phyloP scores from a whole-genome alignment of 2,329 filamentous ascomycete genomes.

The Cordyceps javanica region DNA sequence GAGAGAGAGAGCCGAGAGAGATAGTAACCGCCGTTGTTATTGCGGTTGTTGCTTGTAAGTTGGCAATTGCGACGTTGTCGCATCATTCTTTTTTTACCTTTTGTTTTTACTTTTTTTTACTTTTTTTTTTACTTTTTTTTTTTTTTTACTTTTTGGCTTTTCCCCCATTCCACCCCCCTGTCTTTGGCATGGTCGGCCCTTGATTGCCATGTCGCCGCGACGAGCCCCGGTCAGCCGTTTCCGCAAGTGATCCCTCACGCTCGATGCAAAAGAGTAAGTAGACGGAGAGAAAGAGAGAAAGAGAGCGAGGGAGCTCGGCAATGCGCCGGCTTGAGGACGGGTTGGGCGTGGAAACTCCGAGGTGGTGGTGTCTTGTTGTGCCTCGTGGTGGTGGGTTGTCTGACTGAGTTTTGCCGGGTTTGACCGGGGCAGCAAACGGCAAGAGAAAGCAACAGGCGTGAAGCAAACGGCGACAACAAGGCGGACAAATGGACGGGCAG shows the following conservation, averaged over 20 bases:
- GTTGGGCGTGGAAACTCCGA: conserved; percentile 7
- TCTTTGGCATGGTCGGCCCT: not conserved
- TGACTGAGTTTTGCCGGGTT: no score
- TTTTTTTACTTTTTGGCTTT: not conserved
- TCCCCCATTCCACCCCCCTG: not conserved
- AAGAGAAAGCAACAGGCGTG: no score
- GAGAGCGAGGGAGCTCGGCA: conserved; percentile 7
- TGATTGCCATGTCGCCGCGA: not conserved
- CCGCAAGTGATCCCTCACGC: not conserved
- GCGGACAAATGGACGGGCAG: no score
- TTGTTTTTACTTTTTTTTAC: not conserved
- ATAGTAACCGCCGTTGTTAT: no score
- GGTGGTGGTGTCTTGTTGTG: no score
- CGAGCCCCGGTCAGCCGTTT: not conserved
- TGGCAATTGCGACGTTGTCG: not conserved
- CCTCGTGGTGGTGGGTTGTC: no score
- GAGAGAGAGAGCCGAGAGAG: not conserved
- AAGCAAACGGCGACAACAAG: no score
- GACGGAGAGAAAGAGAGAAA: no score
- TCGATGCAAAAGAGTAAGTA: no score
- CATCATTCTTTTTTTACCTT: not conserved
- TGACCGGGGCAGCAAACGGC: no score
- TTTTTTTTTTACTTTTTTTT: not conserved
- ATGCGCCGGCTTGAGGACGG: conserved; percentile 8
- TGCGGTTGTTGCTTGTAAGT: not conserved